Conservation (phyloP, 2,329 filamentous ascomycete genomes). For the Neonectria coccinea region DNA sequence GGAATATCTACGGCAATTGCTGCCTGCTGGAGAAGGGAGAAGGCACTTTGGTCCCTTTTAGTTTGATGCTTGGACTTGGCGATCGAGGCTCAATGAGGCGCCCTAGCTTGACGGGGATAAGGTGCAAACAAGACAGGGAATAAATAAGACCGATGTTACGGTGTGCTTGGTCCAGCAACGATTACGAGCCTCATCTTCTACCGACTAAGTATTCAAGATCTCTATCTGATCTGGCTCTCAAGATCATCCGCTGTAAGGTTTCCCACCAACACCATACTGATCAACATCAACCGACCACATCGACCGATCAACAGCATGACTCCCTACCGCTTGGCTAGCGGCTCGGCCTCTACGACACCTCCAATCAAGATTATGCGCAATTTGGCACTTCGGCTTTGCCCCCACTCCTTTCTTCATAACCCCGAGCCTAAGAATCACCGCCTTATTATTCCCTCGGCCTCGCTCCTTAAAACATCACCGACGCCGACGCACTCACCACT, state of each 20-base stretch:
- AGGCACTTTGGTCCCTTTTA: not conserved
- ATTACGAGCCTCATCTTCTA: not conserved
- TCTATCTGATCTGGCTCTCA: not conserved
- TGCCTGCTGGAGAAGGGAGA: not conserved
- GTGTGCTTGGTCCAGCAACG: not conserved
- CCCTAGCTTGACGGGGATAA: not conserved
- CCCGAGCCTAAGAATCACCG: not conserved
- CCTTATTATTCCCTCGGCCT: conserved; percentile 2
- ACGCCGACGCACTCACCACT: conserved; percentile 11
- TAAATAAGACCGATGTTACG: not conserved
- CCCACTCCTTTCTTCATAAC: not conserved
- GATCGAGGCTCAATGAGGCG: not conserved
- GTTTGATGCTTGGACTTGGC: too few species aligned
- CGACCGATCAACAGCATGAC: too few species aligned
- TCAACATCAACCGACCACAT: too few species aligned
- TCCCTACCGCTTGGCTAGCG: not conserved
- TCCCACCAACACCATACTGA: too few species aligned
- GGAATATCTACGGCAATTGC: not conserved
- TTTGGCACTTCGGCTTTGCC: not conserved
- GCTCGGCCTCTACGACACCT: not conserved
- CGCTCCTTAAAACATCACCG: conserved; percentile 14
- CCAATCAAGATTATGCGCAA: conserved; percentile 8
- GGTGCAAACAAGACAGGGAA: not conserved
- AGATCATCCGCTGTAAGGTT: not conserved
- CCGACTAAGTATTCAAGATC: not conserved